Evolutionary conservation across 225 moss, liverwort and hornwort genomes (phyloP), one percentile per base, ranked within the genome.

Genomic region (Sphagnum tenellum): DNA sequence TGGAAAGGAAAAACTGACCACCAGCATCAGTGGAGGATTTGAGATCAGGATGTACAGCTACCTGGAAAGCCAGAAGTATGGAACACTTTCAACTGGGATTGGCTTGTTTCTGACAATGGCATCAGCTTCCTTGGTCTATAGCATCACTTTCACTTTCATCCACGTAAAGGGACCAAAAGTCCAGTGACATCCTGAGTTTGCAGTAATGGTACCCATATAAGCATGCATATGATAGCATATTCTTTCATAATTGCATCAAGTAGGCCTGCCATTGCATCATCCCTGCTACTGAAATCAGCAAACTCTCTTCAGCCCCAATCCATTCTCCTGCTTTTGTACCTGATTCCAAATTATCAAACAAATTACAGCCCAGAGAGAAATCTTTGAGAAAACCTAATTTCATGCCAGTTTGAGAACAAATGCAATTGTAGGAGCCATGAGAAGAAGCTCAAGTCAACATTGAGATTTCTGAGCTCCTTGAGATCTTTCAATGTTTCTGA

Each of bases 201-300:
- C 94, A 91, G 67, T 95, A 95, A 67, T 88, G 92, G 75, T 95
- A 95, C 46, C 88, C 92, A 66, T 89, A 86, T 61, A 81, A 80
- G 69, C 87, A 79, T 64, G 89, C 84, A 59, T 95, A 95, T 44
- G 80, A 83, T 55, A 95, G 75, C 73, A 91, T 80, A 62, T 95
- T 95, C 75, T 74, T 89, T 70, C 94, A 79, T 61, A 95, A 84
- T 55, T 89, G 86, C 78, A 89, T 84, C 77, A 95, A 81, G 76
- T 91, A 95, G 67, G 79, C 86, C 94, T 95, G 86, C 70, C 79
- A 85, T 70, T 79, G 76, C 69, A 74, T 59, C 72, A 73, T 62
- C 69, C 71, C 75, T 80, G 72, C 75, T 77, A 74, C 79, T 73
- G 83, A 77, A 80, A 5, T 52, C 52, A 52, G 52, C 2, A 4